Conservation (phyloP, 78 protist species). For the Polysphondylium violaceum region DNA sequence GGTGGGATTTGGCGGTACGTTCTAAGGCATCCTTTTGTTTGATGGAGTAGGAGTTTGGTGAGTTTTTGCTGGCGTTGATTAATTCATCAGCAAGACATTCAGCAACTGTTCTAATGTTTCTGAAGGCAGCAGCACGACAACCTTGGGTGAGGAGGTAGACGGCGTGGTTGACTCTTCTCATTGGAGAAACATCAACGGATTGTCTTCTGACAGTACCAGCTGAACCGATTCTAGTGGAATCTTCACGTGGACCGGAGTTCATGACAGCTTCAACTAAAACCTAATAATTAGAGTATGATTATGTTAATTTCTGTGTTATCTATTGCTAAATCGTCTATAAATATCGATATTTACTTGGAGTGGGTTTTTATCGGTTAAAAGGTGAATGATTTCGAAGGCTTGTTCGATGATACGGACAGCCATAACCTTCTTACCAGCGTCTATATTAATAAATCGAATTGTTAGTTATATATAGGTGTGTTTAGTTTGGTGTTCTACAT, state of each 20-base stretch:
- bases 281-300: not conserved
- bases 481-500: too few relatives aligned
- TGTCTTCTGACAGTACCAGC: conserved; percentile 99
- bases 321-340: not conserved
- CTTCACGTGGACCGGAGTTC: conserved; percentile 99
- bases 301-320: not conserved
- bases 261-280: conserved; percentile 95
- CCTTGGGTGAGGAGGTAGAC: conserved; percentile 95
- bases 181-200: conserved; percentile 99
- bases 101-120: conserved; percentile 99
- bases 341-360: conserved; percentile 74
- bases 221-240: conserved; percentile 99
- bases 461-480: too few relatives aligned
- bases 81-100: conserved; percentile 99
- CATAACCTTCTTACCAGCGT: conserved; percentile 99
- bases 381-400: conserved; percentile 99
- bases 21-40: conserved; percentile 28
- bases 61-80: conserved; percentile 94
- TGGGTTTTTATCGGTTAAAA: conserved; percentile 99
- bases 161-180: conserved; percentile 99
- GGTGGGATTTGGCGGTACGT: conserved; percentile 38
- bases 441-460: conserved; percentile 60
- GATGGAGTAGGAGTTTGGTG: conserved; percentile 35
- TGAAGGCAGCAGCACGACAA: conserved; percentile 96
- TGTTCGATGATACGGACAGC: conserved; percentile 99